Evolutionary conservation across 768 basidiomycete species (phyloP), one percentile per base, ranked within the genome.

Genomic region (Rossbeevera mucosa): DNA sequence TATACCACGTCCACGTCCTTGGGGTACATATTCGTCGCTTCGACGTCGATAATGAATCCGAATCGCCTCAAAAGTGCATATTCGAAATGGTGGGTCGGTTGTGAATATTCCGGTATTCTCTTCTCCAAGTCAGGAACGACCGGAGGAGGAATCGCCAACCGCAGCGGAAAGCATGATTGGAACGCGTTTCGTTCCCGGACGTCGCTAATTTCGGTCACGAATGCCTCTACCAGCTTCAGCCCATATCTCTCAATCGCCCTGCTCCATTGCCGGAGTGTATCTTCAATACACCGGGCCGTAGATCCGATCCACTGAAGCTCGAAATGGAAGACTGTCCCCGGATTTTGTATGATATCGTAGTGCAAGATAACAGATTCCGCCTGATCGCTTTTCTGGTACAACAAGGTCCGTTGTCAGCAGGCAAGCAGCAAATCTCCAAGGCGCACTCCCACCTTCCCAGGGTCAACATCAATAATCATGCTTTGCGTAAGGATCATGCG

Each of bases 241-340:
- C 95, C 95, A 55, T 93, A 93, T 47, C 86, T 80, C 56, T 95
- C 94, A 42, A 94, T 90, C 4, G 81, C 78, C 36, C 89, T 77
- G 50, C 80, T 81, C 88, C 93, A 94, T 47, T 80, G 77, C 33
- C 87, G 82, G 21, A 96, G 76, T 47, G 87, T 80, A 58, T 95
- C 93, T 57, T 97, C 94, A 47, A 98, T 88, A 56, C 85, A 86
- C 20, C 90, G 82, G 21, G 94, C 92, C 1, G 93, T 94, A 2
- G 94, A 88, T 2, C 92, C 94, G 36, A 98, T 86, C 95, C 96
- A 99, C 55, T 95, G 91, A 25, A 99, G 76, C 69, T 99, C 94
- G 61, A 98, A 94, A 68, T 98, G 95, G 72, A 96, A 96, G 53
- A 89, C 91, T 25, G 88, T 95, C n/a, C 77, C 81, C 0, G 92